Percentiles rank a stretch among this genome's conserved stretches.
Conservation (phyloP, 257 asterid species). For the Vinca minor region DNA sequence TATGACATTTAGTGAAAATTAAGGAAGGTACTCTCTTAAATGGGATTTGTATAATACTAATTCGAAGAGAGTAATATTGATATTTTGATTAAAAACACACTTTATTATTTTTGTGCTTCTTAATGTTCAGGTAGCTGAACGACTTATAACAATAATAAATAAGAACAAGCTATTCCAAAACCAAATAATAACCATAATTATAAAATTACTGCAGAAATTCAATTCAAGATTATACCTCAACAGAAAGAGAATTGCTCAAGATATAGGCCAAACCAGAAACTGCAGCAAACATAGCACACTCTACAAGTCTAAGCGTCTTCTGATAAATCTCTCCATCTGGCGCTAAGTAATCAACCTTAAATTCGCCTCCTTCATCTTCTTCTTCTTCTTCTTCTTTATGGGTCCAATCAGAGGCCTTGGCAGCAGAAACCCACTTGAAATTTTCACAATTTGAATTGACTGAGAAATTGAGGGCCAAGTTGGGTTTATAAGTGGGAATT, state of each 20-base stretch:
- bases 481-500: conserved; percentile 15
- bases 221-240: conserved; percentile 49
- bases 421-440: conserved; percentile 15
- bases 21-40: too few relatives aligned
- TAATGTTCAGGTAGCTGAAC: too few relatives aligned
- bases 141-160: too few relatives aligned
- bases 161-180: neutral
- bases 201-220: neutral
- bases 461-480: conserved; percentile 10
- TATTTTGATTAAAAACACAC: too few relatives aligned
- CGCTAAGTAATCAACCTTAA: conserved; percentile 58
- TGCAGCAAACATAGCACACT: conserved; percentile 97
- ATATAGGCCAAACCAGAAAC: conserved; percentile 86
- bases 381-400: conserved; percentile 29
- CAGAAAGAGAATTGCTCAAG: conserved; percentile 83
- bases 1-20: too few relatives aligned
- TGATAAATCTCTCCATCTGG: conserved; percentile 80
- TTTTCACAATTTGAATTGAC: conserved; percentile 12
- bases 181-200: neutral
- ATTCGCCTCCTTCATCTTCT: conserved; percentile 27
- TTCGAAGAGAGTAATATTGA: too few relatives aligned
- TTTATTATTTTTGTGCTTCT: too few relatives aligned
- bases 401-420: conserved; percentile 28
- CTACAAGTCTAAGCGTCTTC: conserved; percentile 78
- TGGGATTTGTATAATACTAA: too few relatives aligned